Base-by-base conservation (phyloP, 257 asterid species). In the Marsdenia floribunda region DNA sequence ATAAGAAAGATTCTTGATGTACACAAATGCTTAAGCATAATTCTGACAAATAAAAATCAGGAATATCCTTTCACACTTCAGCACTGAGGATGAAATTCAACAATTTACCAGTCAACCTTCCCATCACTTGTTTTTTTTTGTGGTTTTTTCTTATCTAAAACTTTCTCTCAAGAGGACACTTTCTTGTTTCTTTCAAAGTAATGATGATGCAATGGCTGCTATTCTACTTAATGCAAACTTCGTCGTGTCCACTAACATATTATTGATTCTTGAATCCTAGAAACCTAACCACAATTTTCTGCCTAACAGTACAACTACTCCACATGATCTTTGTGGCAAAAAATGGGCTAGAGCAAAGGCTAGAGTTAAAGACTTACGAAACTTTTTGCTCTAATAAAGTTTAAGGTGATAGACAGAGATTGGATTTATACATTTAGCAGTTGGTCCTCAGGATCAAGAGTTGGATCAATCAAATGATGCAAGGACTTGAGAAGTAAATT, bases 1-100 rank as follows among this genome's bases (percentile, higher is more conserved):
- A 65, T 49, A 50, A 66, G 53, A 21, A 37, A 49, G 38, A 55
- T 68, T 68, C 60, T 42, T 55, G 78, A 67, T 65, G 55, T 12
- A 50, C 64, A 33, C 59, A 22, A 33, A 16, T 18, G 64, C 72
- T 29, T 49, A 64, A 63, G 40, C 47, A 21, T 64, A 21, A 64
- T 13, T 21, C 40, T 64, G 47, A 64, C 47, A 64, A 64, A 14
- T 35, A 37, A 69, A 50, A 50, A 50, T 50, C 63, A 49, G 18
- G 55, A 74, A 50, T 64, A 35, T 64, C 78, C 44, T 52, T 52
- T 33, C 47, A 47, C 22, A 37, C 15, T 59, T 24, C 19, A 2
- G 4, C 13, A 8, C 14, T 57, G 24, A 74, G 24, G 52, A 61
- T 64, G n/a, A 35, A 64, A 49, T 0, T 29, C 35, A 60, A 37